Percentiles rank a stretch among this genome's conserved stretches.
These are phyloP conservation scores for Populus pruinosa DNA, from an alignment of 345 rosid genomes.

Conservation along the genomic window DNA sequence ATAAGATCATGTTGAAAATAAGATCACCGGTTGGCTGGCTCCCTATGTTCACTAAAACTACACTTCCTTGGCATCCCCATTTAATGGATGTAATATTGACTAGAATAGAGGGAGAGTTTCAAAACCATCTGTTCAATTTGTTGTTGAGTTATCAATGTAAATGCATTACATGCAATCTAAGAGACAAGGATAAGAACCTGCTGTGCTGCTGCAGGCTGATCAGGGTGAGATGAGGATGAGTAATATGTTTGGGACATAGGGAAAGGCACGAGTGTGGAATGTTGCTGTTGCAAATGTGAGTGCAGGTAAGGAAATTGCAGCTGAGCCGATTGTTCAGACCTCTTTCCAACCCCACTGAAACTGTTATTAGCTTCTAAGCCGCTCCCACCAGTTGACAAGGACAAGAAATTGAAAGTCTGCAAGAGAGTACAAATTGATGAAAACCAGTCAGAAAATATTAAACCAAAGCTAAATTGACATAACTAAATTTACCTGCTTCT, in stretches of 20 bases:
- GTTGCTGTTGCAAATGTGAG: conserved; percentile 36
- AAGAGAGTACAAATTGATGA: conserved; percentile 15
- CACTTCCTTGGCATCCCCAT: neutral
- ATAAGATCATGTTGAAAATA: neutral
- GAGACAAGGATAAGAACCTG: conserved; percentile 45
- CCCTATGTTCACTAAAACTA: neutral
- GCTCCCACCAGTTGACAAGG: conserved; percentile 43
- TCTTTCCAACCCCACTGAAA: conserved; percentile 23
- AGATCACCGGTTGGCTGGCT: neutral
- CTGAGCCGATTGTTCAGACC: conserved; percentile 24
- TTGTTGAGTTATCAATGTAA: neutral
- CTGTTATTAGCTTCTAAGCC: conserved; percentile 23
- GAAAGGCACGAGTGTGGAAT: conserved; percentile 27
- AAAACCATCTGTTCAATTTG: neutral
- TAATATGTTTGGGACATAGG: conserved; percentile 26
- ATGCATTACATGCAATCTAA: neutral
- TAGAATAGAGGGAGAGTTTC: neutral
- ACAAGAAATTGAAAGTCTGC: conserved; percentile 66
- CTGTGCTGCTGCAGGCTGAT: conserved; percentile 40
- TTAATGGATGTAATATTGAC: neutral
- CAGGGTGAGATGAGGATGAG: conserved; percentile 35
- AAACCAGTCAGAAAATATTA: conserved; percentile 3
- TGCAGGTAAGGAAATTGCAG: conserved; percentile 38
- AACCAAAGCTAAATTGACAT: neutral
- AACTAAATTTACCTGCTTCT: conserved; percentile 43